Base-by-base conservation (phyloP, 2,329 filamentous ascomycete genomes). In the Aspergillus ustus region DNA sequence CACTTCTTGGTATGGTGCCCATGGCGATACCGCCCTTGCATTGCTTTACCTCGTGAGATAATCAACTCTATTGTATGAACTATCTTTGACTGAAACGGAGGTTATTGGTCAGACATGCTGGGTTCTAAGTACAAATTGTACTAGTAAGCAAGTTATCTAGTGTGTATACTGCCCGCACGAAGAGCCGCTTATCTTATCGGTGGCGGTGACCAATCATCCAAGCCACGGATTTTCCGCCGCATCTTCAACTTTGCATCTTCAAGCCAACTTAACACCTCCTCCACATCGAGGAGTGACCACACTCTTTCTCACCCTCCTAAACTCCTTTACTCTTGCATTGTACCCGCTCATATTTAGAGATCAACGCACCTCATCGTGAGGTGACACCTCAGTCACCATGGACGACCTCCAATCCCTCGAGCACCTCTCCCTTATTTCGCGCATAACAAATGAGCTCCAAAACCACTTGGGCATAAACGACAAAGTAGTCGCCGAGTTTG, bases 401-500 rank as follows among this genome's bases (percentile, higher is more conserved):
- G 93, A 96, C 75, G 94, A 97, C 73, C 85, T 99, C 68, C 87
- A 91, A 77, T 91, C 92, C 70, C 88, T 99, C 74, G 95, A 99
- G 84, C 84, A 96, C 63, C 85, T 99, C 57, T 97, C 93, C 70
- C 89, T 99, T 72, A 93, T 98, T 60, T 95, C 92, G 54, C 97
- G 94, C 77, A 92, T 99, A 70, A 93, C 93, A 15, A 94, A 91
- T 19, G 95, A 99, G 78, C 84, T 99, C 57, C 90, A 96, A 71
- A 99, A 99, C 73, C 92, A 99, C 79, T 80, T 98, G 62, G 92
- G 93, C 59, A 88, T 97, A 70, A 91, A 87, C 75, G 93, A 99
- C 80, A 97, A 96, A 79, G 97, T 92, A 5, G 87, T 99, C 28
- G 93, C 95, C 69, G 95, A 99, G 78, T 99, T 97, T 74, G 88